Evolutionary conservation across 1,139 yeast species (phyloP).

Genomic region (Hyphopichia wangnamkhiaoensis): DNA sequence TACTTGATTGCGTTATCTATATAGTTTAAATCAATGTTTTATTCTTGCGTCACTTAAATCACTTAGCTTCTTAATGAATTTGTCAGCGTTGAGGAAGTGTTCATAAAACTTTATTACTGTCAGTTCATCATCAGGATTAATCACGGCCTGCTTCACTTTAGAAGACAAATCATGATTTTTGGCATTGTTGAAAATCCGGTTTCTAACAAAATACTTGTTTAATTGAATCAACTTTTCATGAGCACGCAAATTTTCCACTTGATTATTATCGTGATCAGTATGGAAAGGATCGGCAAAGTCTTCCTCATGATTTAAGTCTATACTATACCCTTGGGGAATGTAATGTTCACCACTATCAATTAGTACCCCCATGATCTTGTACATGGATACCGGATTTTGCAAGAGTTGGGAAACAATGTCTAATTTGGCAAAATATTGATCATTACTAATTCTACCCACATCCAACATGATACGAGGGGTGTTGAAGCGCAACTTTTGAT

Average conservation of each 20-base stretch:
- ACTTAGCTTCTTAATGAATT: conserved; percentile 22
- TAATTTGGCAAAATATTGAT: conserved; percentile 18
- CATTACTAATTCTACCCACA: conserved; percentile 26
- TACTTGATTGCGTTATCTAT: not conserved
- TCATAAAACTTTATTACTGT: conserved; percentile 16
- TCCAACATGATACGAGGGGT: conserved; percentile 31
- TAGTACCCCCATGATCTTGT: conserved; percentile 34
- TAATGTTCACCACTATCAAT: conserved; percentile 44
- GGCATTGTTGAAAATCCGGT: conserved; percentile 15
- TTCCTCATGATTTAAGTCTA: conserved; percentile 7
- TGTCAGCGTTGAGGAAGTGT: conserved; percentile 28
- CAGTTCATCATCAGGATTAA: not conserved
- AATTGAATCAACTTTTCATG: conserved; percentile 16
- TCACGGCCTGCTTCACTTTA: not conserved
- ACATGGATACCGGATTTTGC: conserved; percentile 9
- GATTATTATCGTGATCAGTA: conserved; percentile 5
- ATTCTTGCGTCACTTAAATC: conserved; percentile 13
- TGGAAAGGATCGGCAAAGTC: conserved; percentile 8
- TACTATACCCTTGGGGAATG: conserved; percentile 16
- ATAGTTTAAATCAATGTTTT: too few relatives aligned
- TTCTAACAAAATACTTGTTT: conserved; percentile 17
- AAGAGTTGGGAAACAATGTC: conserved; percentile 16
- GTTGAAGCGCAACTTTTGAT: conserved; percentile 15
- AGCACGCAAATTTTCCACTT: not conserved
- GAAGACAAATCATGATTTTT: too few relatives aligned